Conservation (phyloP, 768 basidiomycete species). For the Phlebiopsis flavidoalba region DNA sequence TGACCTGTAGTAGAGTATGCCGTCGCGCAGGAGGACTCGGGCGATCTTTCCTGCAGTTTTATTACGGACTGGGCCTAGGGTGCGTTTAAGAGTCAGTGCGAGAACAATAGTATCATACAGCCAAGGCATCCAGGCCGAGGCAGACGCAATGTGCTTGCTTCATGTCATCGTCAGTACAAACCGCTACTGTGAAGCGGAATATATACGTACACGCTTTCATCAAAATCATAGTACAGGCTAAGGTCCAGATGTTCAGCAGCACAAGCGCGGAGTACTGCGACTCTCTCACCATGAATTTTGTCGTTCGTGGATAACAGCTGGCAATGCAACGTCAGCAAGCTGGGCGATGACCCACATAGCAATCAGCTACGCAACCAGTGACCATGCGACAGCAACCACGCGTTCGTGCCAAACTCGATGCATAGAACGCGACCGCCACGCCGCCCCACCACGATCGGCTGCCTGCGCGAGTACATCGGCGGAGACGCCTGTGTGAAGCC, state of each 20-base stretch:
- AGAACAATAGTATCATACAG: constrained; percentile 34
- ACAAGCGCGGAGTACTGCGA: too few relatives aligned
- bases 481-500: constrained; percentile 19
- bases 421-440: constrained; percentile 31
- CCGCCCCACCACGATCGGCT: constrained; percentile 25
- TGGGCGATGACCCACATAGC: constrained; percentile 22
- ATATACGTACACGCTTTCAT: constrained; percentile 20
- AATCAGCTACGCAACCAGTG: constrained; percentile 34
- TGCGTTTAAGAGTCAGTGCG: constrained; percentile 28
- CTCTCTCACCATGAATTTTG: constrained; percentile 15
- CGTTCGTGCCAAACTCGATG: constrained; percentile 42
- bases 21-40: constrained; percentile 26
- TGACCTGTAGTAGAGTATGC: constrained; percentile 32
- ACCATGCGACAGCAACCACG: constrained; percentile 50
- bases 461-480: constrained; percentile 23
- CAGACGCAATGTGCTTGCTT: constrained; percentile 20
- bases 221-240: constrained; percentile 41
- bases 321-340: constrained; percentile 8
- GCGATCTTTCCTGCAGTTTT: constrained; percentile 18
- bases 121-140: constrained; percentile 38
- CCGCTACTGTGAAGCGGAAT: background rate
- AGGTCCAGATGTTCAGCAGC: background rate
- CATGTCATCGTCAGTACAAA: background rate
- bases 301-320: constrained; percentile 7
- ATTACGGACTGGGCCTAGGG: constrained; percentile 18